Percentiles rank a stretch among this genome's conserved stretches.
These are phyloP conservation scores for Penicillium ucsense DNA, from an alignment of 495 filamentous ascomycete genomes.

Conservation along the genomic window DNA sequence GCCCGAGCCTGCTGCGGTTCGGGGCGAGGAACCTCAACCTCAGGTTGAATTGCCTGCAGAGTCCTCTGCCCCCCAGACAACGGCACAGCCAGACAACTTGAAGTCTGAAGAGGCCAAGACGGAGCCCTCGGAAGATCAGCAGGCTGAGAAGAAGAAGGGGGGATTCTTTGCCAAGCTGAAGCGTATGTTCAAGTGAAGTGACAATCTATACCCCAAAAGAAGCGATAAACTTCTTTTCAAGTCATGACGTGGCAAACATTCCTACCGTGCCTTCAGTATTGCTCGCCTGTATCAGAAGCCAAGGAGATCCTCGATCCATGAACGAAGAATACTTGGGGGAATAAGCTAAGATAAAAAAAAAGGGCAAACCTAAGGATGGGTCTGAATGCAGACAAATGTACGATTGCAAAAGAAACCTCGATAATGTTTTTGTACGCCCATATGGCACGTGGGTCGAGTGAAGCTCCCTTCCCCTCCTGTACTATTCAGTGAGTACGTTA, in stretches of 20 bases:
- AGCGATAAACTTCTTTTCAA: background rate
- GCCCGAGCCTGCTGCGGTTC: constrained; percentile 17
- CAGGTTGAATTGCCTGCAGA: constrained; percentile 18
- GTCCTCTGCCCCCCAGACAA: constrained; percentile 8
- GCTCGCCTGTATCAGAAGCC: too few species aligned
- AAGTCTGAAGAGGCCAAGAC: constrained; percentile 6
- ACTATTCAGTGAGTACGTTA: too few species aligned
- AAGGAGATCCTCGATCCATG: too few species aligned
- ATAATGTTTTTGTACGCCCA: too few species aligned
- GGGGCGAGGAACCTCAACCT: constrained; percentile 13
- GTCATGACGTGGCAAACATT: too few species aligned
- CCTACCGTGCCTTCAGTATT: too few species aligned
- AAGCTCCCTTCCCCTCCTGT: too few species aligned
- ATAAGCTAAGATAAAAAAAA: background rate
- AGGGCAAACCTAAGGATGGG: too few species aligned
- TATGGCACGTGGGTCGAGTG: too few species aligned
- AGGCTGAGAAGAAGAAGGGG: constrained; percentile 20
- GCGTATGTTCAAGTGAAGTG: constrained; percentile 21
- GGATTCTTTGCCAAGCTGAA: constrained; percentile 21
- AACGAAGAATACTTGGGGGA: background rate
- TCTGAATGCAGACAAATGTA: too few species aligned
- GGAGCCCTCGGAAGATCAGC: constrained; percentile 4
- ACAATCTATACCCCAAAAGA: background rate
- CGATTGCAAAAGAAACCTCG: too few species aligned
- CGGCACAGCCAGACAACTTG: background rate